Evolutionary conservation across 2,329 filamentous ascomycete genomes (phyloP), one percentile per base, ranked within the genome.

Genomic region (Myrmaecium sp.): DNA sequence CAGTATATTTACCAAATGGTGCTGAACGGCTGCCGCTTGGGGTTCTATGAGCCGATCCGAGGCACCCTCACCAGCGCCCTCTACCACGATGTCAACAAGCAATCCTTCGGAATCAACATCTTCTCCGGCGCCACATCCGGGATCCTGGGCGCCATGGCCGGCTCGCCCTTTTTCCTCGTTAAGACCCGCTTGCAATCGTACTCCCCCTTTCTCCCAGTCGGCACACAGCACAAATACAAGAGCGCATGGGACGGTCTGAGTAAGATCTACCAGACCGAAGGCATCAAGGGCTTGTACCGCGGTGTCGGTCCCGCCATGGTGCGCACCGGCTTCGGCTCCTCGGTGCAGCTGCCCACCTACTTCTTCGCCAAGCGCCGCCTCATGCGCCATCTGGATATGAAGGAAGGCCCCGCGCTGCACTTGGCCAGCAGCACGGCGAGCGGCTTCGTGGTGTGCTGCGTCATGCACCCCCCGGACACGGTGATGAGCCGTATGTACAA

Each of bases 401-500:
- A 89, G 44, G 89, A 98, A 47, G 86, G 89, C 2, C 79, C 82
- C 19, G 74, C 78, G 23, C 58, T 98, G 43, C 89, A 98, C 51
- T 60, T 98, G 37, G 67, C 81, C 19, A 92, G 82, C 51, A 93
- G 83, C 41, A 74, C 86, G 4, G 74, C 71, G 19, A 93, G 82
- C 43, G 89, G 89, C 1, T 93, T 98, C 44, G 89, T 93, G 8
- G 89, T 98, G 11, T 98, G 89, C 59, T 81, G 80, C 41, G 74
- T 95, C 36, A 98, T 98, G 89, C 89, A 98, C 46, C 89, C 89
- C 28, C 89, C 89, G 68, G 89, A 98, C 52, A 98, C 89, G 4
- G 80, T 98, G 56, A 98, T 98, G 89, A 89, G 82, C 34, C 77
- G 89, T 35, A 75, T 98, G 63, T 98, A 98, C 64, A 98, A 98